phyloP scores from a whole-genome alignment of 495 filamentous ascomycete genomes.

The Lasiosphaeria ovina region DNA sequence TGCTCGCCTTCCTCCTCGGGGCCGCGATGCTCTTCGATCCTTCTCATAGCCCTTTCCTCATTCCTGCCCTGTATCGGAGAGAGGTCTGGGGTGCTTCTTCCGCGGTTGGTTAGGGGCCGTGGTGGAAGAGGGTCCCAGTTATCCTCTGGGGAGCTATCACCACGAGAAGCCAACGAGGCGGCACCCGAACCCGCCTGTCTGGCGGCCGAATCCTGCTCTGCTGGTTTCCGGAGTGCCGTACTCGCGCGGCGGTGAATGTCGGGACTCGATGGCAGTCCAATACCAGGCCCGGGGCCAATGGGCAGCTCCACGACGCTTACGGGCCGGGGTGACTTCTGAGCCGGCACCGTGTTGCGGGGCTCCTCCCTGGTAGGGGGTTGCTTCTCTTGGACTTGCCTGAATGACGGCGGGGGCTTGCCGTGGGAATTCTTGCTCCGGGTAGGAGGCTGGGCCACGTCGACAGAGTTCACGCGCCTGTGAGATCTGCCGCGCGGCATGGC shows the following conservation, averaged over 20 bases:
- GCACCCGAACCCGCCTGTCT: background rate
- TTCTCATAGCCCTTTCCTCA: slow-evolving; percentile 18
- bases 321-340: background rate
- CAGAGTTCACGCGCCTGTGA: slow-evolving; percentile 4
- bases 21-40: slow-evolving; percentile 22
- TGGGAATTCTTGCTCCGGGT: background rate
- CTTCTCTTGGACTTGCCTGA: background rate
- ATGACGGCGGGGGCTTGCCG: background rate
- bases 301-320: slow-evolving; percentile 5
- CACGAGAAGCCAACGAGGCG: background rate
- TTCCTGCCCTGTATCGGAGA: slow-evolving; percentile 13
- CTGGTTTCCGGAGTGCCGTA: slow-evolving; percentile 2
- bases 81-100: slow-evolving; percentile 5
- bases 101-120: background rate
- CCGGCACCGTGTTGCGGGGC: background rate
- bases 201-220: background rate
- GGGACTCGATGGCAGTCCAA: slow-evolving; percentile 23
- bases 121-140: slow-evolving; percentile 14
- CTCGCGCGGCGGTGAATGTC: slow-evolving; percentile 22
- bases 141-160: slow-evolving; percentile 20
- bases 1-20: slow-evolving; percentile 1
- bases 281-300: background rate
- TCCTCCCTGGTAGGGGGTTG: background rate
- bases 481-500: background rate
- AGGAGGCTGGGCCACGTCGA: background rate